phyloP scores from a whole-genome alignment of 345 rosid species.

The Acer negundo region DNA sequence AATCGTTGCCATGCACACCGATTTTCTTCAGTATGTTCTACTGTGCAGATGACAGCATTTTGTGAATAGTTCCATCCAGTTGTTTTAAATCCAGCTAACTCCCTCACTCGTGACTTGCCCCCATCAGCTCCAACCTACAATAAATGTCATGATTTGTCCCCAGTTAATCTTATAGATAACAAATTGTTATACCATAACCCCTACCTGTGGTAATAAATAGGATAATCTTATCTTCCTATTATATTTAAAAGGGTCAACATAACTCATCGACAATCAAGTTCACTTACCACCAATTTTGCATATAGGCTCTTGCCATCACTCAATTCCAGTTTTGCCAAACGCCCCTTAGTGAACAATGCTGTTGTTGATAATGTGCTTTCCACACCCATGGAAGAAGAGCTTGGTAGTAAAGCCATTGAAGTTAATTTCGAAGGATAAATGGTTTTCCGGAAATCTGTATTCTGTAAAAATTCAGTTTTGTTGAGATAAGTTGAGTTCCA shows the following conservation, averaged over 20 bases:
- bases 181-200: constrained; percentile 3
- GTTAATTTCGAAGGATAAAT: constrained; percentile 68
- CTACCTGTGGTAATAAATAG: not conserved
- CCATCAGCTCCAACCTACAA: constrained; percentile 96
- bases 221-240: not conserved
- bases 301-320: constrained; percentile 69
- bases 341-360: constrained; percentile 44
- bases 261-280: constrained; percentile 23
- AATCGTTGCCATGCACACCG: constrained; percentile 91
- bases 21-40: constrained; percentile 73
- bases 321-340: constrained; percentile 71
- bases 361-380: constrained; percentile 43
- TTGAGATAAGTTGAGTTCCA: not conserved
- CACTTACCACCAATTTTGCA: constrained; percentile 88
- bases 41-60: constrained; percentile 89
- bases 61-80: constrained; percentile 92
- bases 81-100: constrained; percentile 76
- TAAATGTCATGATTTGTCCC: constrained; percentile 14
- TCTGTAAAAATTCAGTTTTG: constrained; percentile 42
- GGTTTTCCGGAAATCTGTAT: constrained; percentile 64
- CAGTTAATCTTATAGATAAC: not conserved
- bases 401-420: constrained; percentile 70
- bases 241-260: not conserved
- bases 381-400: constrained; percentile 41
- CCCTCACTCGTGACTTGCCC: constrained; percentile 83